A percentile compares a stretch with the other conserved stretches of the same genome.
Evolutionary conservation across 345 rosid species (phyloP).

Genomic region (Trapa bicornis): DNA sequence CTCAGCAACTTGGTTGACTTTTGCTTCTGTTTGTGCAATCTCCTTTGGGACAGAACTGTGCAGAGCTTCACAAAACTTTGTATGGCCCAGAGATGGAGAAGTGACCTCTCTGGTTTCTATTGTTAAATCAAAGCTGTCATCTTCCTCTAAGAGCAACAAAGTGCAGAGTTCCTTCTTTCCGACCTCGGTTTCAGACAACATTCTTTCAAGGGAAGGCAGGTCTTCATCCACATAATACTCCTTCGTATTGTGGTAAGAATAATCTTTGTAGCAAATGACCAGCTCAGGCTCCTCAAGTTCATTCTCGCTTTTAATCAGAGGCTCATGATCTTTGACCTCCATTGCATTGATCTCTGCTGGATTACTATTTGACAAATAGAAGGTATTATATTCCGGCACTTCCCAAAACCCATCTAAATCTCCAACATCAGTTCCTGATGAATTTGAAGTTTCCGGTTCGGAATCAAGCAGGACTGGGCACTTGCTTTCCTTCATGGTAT

Average conservation of each 20-base stretch:
- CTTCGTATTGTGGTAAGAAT: slow-evolving; percentile 41
- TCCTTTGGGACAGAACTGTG: not conserved
- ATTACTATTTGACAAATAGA: slow-evolving; percentile 7
- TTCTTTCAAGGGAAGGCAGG: slow-evolving; percentile 40
- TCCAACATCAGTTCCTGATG: slow-evolving; percentile 7
- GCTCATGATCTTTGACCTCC: not conserved
- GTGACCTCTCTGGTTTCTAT: slow-evolving; percentile 10
- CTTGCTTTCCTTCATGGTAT: slow-evolving; percentile 18
- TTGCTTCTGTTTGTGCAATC: not conserved
- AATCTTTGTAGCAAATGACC: slow-evolving; percentile 56
- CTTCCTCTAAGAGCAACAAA: not conserved
- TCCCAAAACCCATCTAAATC: slow-evolving; percentile 17
- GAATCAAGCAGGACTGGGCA: slow-evolving; percentile 10
- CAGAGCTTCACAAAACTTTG: slow-evolving; percentile 16
- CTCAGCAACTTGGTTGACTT: not conserved
- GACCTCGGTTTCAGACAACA: slow-evolving; percentile 27
- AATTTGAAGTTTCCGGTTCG: slow-evolving; percentile 12
- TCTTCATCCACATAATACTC: slow-evolving; percentile 76
- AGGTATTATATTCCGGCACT: slow-evolving; percentile 12
- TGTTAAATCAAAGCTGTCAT: not conserved
- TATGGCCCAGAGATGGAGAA: slow-evolving; percentile 4
- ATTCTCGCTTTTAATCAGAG: slow-evolving; percentile 30
- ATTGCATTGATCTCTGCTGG: slow-evolving; percentile 7
- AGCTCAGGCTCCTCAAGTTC: slow-evolving; percentile 53
- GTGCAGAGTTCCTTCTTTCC: not conserved